Percentiles rank a stretch among this genome's conserved stretches.
phyloP scores from a whole-genome alignment of 352 stramenopile genomes.

The Stramenopiles sp. region DNA sequence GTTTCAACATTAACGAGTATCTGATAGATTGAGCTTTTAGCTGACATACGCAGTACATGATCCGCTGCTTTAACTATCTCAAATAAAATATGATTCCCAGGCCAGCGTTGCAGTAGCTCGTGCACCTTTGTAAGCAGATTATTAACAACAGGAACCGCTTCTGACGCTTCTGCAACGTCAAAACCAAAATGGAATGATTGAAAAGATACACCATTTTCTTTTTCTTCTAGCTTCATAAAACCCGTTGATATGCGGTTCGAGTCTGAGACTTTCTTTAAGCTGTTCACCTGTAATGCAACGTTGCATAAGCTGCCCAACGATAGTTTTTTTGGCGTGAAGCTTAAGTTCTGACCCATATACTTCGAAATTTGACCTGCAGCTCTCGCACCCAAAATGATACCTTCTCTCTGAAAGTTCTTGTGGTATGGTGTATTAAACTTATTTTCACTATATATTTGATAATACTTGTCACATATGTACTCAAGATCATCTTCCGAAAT shows the following conservation, averaged over 20 bases:
- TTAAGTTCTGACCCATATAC: too few species aligned
- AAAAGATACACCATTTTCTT: not conserved
- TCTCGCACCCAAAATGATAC: not conserved
- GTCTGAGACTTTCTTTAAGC: not conserved
- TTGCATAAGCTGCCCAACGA: not conserved
- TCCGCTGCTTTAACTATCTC: slow-evolving; percentile 70
- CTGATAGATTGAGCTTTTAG: slow-evolving; percentile 44
- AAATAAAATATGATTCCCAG: slow-evolving; percentile 86
- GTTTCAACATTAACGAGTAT: slow-evolving; percentile 84
- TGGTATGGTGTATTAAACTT: not conserved
- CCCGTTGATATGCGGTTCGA: not conserved
- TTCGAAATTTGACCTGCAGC: too few species aligned
- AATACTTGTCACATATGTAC: not conserved
- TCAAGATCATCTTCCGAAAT: slow-evolving; percentile 6
- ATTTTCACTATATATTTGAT: not conserved
- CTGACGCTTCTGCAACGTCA: not conserved
- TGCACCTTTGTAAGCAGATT: slow-evolving; percentile 63
- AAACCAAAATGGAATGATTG: not conserved
- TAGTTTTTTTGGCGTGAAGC: not conserved
- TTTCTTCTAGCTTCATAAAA: not conserved
- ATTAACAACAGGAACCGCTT: slow-evolving; percentile 31
- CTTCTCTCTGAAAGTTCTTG: not conserved
- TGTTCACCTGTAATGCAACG: not conserved
- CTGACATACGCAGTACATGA: slow-evolving; percentile 27
- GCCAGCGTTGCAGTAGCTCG: slow-evolving; percentile 74